Base-by-base conservation (phyloP, 768 basidiomycete species). In the Boletus fagicola region DNA sequence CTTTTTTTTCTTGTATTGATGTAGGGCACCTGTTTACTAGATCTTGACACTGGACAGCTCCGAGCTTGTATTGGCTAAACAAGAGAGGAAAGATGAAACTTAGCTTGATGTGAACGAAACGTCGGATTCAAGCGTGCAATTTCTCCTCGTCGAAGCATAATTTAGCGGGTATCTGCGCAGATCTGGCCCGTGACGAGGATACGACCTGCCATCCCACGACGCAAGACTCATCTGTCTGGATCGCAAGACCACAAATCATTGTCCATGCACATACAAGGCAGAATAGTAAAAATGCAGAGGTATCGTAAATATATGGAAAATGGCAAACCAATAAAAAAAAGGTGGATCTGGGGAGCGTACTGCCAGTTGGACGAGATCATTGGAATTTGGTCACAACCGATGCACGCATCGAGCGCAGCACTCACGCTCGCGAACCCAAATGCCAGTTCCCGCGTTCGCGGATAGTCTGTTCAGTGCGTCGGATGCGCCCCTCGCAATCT, bases 401-500 rank as follows among this genome's bases (percentile, higher is more conserved):
- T 18, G 8, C 33, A 38, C 24, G 3, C 20, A 10, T 24, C 13
- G 0, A 33, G 20, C 20, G 9, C 3, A 20, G 0, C 30, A 52
- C 57, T 46, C 33, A 48, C 46, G 8, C 28, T 13, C 45, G 38
- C 15, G 46, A 18, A 18, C 28, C 28, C 28, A 4, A 28, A 28
- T 28, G 28, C 28, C 28, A 28, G 28, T 7, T 5, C 10, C 35
- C 8, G 3, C 38, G 26, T 13, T 5, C 18, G 5, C 31, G 3
- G 5, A 7, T 3, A 3, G 4, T 13, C 5, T 18, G 26, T 5
- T 26, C n/a, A 53, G 16, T 58, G 51, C 4, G 58, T 44, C 24
- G 85, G 81, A 12, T 72, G 71, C 1, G 88, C 91, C 1, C 92
- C 92, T n/a, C 90, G 75, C 39, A 94, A 64, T 10, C 84, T 78